A percentile compares a stretch with the other conserved stretches of the same genome.
Conservation (phyloP, 2,329 filamentous ascomycete species). For the Colletotrichum sublineola region DNA sequence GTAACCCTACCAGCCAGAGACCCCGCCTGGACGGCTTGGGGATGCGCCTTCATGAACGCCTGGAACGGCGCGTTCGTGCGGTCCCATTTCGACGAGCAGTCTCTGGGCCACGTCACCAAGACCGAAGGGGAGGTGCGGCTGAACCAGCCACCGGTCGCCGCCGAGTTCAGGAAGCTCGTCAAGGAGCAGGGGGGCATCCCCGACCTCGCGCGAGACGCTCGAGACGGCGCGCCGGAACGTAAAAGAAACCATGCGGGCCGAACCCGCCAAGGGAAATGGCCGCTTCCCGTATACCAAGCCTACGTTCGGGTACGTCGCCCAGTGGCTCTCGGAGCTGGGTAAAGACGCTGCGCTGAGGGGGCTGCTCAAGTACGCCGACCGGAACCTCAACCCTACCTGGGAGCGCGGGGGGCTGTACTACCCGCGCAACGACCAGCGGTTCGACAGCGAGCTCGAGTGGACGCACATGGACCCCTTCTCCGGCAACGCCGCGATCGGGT, state of each 20-base stretch:
- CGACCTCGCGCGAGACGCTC: constrained; percentile 37
- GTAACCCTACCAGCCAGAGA: too few species aligned
- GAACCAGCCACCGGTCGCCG: constrained; percentile 45
- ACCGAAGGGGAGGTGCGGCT: constrained; percentile 45
- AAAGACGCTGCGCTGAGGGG: constrained; percentile 41
- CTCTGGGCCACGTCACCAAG: constrained; percentile 48
- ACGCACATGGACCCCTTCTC: constrained; percentile 52
- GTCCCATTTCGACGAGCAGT: constrained; percentile 44
- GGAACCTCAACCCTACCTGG: constrained; percentile 48
- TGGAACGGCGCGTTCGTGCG: constrained; percentile 13
- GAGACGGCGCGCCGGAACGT: background rate
- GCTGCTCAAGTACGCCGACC: constrained; percentile 49
- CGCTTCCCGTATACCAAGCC: constrained; percentile 8
- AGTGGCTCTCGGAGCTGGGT: constrained; percentile 53
- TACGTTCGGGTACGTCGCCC: constrained; percentile 36
- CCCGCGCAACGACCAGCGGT: constrained; percentile 45
- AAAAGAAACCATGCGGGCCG: background rate
- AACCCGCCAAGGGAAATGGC: background rate
- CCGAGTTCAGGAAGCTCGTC: constrained; percentile 44
- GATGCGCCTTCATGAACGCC: constrained; percentile 7
- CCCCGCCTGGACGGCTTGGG: too few species aligned
- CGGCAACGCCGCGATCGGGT: constrained; percentile 53
- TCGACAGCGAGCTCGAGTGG: constrained; percentile 46
- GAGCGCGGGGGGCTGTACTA: constrained; percentile 54
- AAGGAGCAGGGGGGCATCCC: constrained; percentile 33